Percentiles rank a stretch among this genome's conserved stretches.
Evolutionary conservation across 1,139 yeast genomes (phyloP).

Genomic region (Yamadazyma aaseri): DNA sequence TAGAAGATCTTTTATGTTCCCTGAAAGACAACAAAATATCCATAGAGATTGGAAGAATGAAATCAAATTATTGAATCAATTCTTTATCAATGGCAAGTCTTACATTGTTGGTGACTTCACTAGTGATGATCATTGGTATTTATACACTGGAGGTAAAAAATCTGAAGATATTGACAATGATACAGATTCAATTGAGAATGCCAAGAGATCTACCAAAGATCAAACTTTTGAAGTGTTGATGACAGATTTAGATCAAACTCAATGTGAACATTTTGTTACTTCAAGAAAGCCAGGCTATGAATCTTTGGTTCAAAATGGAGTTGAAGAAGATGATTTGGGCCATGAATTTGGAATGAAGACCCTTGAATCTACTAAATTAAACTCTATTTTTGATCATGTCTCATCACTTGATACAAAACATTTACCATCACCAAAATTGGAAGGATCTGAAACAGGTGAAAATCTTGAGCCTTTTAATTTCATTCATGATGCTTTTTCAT

Average conservation of each 20-base stretch:
- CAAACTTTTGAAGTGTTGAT: slow-evolving; percentile 88
- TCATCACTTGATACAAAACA: slow-evolving; percentile 15
- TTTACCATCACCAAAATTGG: slow-evolving; percentile 37
- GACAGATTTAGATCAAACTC: slow-evolving; percentile 72
- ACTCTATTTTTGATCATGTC: slow-evolving; percentile 47
- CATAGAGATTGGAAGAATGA: slow-evolving; percentile 87
- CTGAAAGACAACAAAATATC: slow-evolving; percentile 76
- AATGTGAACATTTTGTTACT: slow-evolving; percentile 62
- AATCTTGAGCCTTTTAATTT: slow-evolving; percentile 25
- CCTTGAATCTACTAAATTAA: slow-evolving; percentile 60
- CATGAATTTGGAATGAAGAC: slow-evolving; percentile 72
- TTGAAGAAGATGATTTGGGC: slow-evolving; percentile 67
- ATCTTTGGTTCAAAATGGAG: slow-evolving; percentile 32
- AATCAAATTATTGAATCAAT: slow-evolving; percentile 62
- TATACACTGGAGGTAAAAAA: slow-evolving; percentile 60
- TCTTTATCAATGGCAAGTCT: slow-evolving; percentile 63
- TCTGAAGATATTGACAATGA: slow-evolving; percentile 9
- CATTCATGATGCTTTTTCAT: slow-evolving; percentile 83
- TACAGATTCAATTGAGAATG: background rate
- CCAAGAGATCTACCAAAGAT: slow-evolving; percentile 32
- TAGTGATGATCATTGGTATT: slow-evolving; percentile 86
- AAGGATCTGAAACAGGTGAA: slow-evolving; percentile 26
- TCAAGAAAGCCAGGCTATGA: slow-evolving; percentile 53
- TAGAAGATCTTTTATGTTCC: slow-evolving; percentile 90
- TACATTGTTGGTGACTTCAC: slow-evolving; percentile 76